Evolutionary conservation across 768 basidiomycete species (phyloP), one percentile per base, ranked within the genome.

Genomic region (Coprinellus micaceus): DNA sequence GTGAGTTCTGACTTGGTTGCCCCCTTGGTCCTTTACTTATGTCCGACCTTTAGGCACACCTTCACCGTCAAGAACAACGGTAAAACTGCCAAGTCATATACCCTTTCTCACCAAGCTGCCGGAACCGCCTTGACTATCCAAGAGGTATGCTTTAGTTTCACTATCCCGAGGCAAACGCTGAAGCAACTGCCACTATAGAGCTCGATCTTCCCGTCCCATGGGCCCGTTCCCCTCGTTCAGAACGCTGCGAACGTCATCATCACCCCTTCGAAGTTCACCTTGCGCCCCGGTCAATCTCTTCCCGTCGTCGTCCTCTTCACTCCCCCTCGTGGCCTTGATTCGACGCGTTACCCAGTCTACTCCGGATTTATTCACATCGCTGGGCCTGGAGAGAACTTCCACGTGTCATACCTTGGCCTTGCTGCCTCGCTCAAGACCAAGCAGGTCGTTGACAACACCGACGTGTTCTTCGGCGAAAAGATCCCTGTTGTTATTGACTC

Each of bases 91-190:
- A 77, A 81, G 61, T 73, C 65, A 1, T 82, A 80, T 69, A 76
- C 68, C 19, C 58, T 87, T 21, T 71, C 63, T 7, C 83, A 86
- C 61, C 66, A 81, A 1, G 80, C 83, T n/a, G 83, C 84, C 30
- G 80, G 78, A 2, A 83, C 83, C 7, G 79, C 80, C 7, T 56
- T 77, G 26, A 80, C 82, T 1, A 69, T 81, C 40, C 65, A 70
- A 56, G 63, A 74, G 10, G 79, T 78, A 64, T 50, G 72, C 60
- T 41, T 44, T 50, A 12, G 15, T 19, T 28, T 52, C 19, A 17
- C 19, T 22, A 9, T 53, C 39, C 26, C 3, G 19, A 25, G 11
- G 9, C 24, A 28, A 12, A n/a, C 19, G 24, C 17, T 50, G 22
- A n/a, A 33, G 26, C 29, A 12, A 41, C 12, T 44, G 21, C 17